These are phyloP conservation scores for Heliamphora pulchella DNA, from an alignment of 179 eudicot species.

Conservation along the genomic window DNA sequence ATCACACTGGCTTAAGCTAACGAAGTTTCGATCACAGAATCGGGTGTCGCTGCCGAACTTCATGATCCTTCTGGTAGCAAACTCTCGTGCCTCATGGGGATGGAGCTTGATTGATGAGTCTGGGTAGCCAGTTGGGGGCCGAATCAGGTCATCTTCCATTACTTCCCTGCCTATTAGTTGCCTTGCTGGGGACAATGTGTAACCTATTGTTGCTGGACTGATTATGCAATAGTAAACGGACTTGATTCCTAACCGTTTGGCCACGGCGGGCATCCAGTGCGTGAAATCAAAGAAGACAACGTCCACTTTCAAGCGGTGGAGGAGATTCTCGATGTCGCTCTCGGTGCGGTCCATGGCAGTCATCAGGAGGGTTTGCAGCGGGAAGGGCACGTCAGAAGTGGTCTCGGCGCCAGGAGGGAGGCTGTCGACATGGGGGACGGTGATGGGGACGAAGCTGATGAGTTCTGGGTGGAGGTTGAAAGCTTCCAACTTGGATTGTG, in stretches of 20 bases:
- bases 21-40: too few relatives aligned
- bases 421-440: conserved; percentile 25
- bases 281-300: conserved; percentile 30
- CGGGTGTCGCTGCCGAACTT: too few relatives aligned
- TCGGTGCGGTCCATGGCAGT: conserved; percentile 28
- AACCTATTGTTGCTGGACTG: neutral
- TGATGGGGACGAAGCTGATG: conserved; percentile 30
- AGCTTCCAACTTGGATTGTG: conserved; percentile 16
- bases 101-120: conserved; percentile 20
- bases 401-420: conserved; percentile 32
- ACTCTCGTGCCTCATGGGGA: conserved; percentile 22
- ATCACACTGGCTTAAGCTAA: conserved; percentile 20
- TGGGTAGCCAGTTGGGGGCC: conserved; percentile 18
- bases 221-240: conserved; percentile 3
- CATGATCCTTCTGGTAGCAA: too few relatives aligned
- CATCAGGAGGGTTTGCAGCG: conserved; percentile 22
- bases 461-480: conserved; percentile 34
- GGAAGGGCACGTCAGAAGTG: conserved; percentile 29
- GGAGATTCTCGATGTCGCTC: conserved; percentile 15
- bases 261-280: conserved; percentile 26
- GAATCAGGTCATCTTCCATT: neutral
- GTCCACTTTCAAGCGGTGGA: conserved; percentile 18
- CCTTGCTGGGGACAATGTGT: neutral
- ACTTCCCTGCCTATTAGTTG: too few relatives aligned
- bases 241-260: conserved; percentile 20